Conservation (phyloP, 257 asterid species). For the Cordia subcordata region DNA sequence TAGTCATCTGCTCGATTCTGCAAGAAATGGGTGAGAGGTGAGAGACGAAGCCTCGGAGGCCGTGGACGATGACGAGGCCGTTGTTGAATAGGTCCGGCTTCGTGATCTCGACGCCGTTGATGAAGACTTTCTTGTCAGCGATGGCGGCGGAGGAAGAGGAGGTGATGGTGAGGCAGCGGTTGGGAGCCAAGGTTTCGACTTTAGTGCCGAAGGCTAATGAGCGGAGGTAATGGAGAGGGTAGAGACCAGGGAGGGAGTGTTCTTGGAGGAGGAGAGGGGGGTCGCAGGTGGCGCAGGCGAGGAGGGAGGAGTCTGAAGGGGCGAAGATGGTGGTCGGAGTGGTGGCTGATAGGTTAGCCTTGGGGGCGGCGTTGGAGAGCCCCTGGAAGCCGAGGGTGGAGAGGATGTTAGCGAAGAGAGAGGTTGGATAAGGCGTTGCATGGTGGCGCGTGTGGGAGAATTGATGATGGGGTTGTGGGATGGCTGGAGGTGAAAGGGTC, state of each 20-base stretch:
- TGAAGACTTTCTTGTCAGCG: slow-evolving; percentile 31
- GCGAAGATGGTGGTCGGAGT: slow-evolving; percentile 73
- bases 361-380: slow-evolving; percentile 41
- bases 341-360: slow-evolving; percentile 30
- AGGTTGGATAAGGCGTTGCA: slow-evolving; percentile 18
- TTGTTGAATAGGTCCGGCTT: slow-evolving; percentile 65
- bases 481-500: not conserved
- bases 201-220: slow-evolving; percentile 63
- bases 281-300: slow-evolving; percentile 72
- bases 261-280: slow-evolving; percentile 61
- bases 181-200: slow-evolving; percentile 40
- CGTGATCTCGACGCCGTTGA: slow-evolving; percentile 60
- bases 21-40: slow-evolving; percentile 75
- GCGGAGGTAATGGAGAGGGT: slow-evolving; percentile 53
- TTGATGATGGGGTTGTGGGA: not conserved
- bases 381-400: slow-evolving; percentile 51
- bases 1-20: slow-evolving; percentile 43
- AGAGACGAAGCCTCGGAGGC: slow-evolving; percentile 52
- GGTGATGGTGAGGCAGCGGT: slow-evolving; percentile 71
- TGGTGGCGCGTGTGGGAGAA: slow-evolving; percentile 1
- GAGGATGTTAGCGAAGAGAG: slow-evolving; percentile 40
- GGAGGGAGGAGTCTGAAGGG: slow-evolving; percentile 55
- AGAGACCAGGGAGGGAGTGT: slow-evolving; percentile 65
- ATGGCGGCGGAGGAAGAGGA: slow-evolving; percentile 27
- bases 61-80: slow-evolving; percentile 59